Percentiles rank a stretch among this genome's conserved stretches.
Evolutionary conservation across 768 basidiomycete genomes (phyloP).

Genomic region (Suillus cothurnatus): DNA sequence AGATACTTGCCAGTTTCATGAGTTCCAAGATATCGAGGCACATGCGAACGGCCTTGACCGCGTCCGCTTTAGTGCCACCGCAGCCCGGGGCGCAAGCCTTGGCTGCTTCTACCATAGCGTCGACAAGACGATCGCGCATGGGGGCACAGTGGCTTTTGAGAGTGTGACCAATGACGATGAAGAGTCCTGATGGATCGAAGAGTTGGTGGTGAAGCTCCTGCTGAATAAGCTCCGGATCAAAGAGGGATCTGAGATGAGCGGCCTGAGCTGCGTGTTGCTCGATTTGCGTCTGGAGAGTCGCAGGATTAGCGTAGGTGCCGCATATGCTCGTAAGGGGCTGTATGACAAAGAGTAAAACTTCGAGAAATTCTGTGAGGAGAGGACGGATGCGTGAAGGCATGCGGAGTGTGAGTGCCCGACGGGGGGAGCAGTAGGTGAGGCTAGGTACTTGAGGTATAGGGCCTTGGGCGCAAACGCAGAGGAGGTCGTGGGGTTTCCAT

Average conservation of each 20-base stretch:
- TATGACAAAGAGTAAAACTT: slow-evolving; percentile 83
- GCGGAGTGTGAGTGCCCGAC: slow-evolving; percentile 56
- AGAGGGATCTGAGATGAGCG: slow-evolving; percentile 66
- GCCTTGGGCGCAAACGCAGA: slow-evolving; percentile 56
- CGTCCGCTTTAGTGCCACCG: slow-evolving; percentile 58
- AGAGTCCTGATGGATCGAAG: slow-evolving; percentile 80
- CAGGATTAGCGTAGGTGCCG: slow-evolving; percentile 61
- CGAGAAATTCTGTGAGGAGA: slow-evolving; percentile 74
- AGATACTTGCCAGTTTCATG: slow-evolving; percentile 84
- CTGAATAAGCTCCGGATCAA: slow-evolving; percentile 82
- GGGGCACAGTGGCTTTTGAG: slow-evolving; percentile 93
- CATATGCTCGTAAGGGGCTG: slow-evolving; percentile 71
- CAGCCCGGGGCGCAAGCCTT: slow-evolving; percentile 56
- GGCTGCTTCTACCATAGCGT: slow-evolving; percentile 79
- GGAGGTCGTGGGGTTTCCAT: slow-evolving; percentile 53
- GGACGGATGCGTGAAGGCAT: slow-evolving; percentile 72
- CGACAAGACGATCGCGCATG: slow-evolving; percentile 84
- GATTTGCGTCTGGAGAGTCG: slow-evolving; percentile 59
- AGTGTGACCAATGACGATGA: slow-evolving; percentile 75
- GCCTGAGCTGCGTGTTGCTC: slow-evolving; percentile 66
- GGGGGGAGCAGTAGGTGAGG: slow-evolving; percentile 46
- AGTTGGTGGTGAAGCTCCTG: slow-evolving; percentile 77
- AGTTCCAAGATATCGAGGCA: slow-evolving; percentile 91
- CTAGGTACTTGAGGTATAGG: slow-evolving; percentile 44
- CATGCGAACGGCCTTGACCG: slow-evolving; percentile 73